Evolutionary conservation across 1,284 basidiomycete genomes (phyloP).

Genomic region (Malassezia vespertilionis): DNA sequence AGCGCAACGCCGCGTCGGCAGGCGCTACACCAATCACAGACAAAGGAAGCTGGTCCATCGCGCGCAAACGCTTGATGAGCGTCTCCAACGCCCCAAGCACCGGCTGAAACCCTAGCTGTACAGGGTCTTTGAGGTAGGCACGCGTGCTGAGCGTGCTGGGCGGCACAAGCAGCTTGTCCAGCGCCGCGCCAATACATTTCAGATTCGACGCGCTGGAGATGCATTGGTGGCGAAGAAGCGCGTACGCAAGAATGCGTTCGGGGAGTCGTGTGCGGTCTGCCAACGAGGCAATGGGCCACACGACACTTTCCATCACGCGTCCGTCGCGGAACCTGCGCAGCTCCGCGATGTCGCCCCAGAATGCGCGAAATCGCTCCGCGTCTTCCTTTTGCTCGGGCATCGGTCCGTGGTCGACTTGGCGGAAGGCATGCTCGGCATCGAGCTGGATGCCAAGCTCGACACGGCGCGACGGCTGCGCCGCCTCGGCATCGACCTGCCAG

Average conservation of each 20-base stretch:
- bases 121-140: slow-evolving; percentile 46
- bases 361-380: slow-evolving; percentile 59
- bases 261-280: slow-evolving; percentile 61
- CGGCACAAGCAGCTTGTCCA: slow-evolving; percentile 55
- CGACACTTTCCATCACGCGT: slow-evolving; percentile 78
- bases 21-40: slow-evolving; percentile 64
- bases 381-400: slow-evolving; percentile 50
- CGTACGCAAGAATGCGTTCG: slow-evolving; percentile 60
- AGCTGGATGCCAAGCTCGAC: slow-evolving; percentile 28
- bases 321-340: slow-evolving; percentile 95
- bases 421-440: slow-evolving; percentile 31
- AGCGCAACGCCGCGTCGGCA: slow-evolving; percentile 61
- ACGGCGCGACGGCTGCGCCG: not conserved
- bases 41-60: slow-evolving; percentile 64
- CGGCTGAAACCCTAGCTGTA: slow-evolving; percentile 56
- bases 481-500: not conserved
- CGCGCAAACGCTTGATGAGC: slow-evolving; percentile 66
- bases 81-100: slow-evolving; percentile 70
- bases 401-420: slow-evolving; percentile 50
- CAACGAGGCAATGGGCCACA: slow-evolving; percentile 57
- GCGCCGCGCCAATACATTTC: slow-evolving; percentile 53
- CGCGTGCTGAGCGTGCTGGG: slow-evolving; percentile 26
- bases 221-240: slow-evolving; percentile 66
- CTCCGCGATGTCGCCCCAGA: slow-evolving; percentile 90
- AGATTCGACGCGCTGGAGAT: slow-evolving; percentile 52